These are phyloP conservation scores for Calonectria hawksworthii DNA, from an alignment of 2,329 filamentous ascomycete genomes.

Conservation along the genomic window DNA sequence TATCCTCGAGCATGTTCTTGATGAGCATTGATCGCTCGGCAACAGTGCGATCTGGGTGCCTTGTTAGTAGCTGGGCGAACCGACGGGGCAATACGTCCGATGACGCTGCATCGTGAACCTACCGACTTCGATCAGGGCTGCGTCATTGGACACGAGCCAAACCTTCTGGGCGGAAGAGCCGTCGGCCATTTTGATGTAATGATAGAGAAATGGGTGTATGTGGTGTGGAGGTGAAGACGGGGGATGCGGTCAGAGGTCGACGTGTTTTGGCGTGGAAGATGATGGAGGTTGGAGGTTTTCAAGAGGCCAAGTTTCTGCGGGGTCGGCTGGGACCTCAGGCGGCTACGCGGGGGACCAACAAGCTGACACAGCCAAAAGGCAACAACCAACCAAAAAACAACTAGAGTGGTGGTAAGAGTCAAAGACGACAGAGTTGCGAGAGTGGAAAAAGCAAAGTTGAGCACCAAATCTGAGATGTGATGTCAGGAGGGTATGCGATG, in stretches of 20 bases:
- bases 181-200: conserved; percentile 53
- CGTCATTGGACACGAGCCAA: conserved; percentile 67
- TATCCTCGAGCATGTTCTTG: conserved; percentile 98
- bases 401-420: conserved; percentile 7
- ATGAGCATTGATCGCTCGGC: conserved; percentile 94
- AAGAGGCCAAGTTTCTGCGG: conserved; percentile 42
- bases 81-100: conserved; percentile 17
- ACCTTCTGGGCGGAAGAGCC: conserved; percentile 56
- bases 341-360: conserved; percentile 33
- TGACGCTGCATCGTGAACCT: conserved; percentile 47
- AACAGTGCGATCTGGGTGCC: conserved; percentile 77
- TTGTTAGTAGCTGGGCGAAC: conserved; percentile 32
- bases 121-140: conserved; percentile 62
- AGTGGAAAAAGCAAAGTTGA: background rate
- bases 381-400: conserved; percentile 13
- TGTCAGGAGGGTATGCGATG: background rate
- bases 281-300: conserved; percentile 43
- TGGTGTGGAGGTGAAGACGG: background rate
- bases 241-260: conserved; percentile 6
- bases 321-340: conserved; percentile 36
- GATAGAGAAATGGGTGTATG: conserved; percentile 6
- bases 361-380: background rate
- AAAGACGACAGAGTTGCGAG: background rate
- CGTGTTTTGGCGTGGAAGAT: conserved; percentile 27
- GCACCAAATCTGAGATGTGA: background rate